Conservation (phyloP, 2,329 filamentous ascomycete species). For the Fusarium sp. region DNA sequence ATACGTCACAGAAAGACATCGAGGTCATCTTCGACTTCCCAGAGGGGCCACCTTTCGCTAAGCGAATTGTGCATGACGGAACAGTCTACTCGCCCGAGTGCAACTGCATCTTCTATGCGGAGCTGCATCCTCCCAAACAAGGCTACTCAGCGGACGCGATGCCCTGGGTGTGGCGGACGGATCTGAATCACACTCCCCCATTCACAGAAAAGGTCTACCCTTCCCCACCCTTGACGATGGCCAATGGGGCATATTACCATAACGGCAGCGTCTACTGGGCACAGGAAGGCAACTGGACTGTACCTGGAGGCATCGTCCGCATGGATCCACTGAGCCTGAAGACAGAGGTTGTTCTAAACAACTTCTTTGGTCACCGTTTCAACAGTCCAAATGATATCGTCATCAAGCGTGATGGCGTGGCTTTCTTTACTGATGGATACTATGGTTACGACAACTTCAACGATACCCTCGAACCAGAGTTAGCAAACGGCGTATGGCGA, state of each 20-base stretch:
- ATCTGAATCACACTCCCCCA: conserved; percentile 10
- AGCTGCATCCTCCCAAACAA: conserved; percentile 20
- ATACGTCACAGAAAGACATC: neutral
- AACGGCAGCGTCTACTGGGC: conserved; percentile 27
- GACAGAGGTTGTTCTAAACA: conserved; percentile 24
- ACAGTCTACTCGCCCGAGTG: conserved; percentile 28
- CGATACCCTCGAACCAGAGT: conserved; percentile 25
- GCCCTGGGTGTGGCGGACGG: conserved; percentile 23
- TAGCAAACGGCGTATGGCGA: conserved; percentile 29
- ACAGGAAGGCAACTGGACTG: conserved; percentile 26
- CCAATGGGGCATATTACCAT: conserved; percentile 31
- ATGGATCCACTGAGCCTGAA: conserved; percentile 19
- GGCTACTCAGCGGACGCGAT: conserved; percentile 23
- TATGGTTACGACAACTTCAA: conserved; percentile 33
- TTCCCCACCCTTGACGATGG: conserved; percentile 21
- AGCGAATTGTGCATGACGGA: conserved; percentile 21
- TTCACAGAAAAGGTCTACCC: conserved; percentile 28
- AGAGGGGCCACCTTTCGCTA: conserved; percentile 13
- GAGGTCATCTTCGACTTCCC: conserved; percentile 21
- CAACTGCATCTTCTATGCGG: conserved; percentile 28
- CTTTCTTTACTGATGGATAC: conserved; percentile 31
- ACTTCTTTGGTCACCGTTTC: conserved; percentile 29
- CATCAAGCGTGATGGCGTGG: conserved; percentile 18
- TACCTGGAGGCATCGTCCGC: conserved; percentile 15
- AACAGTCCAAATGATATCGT: conserved; percentile 33